These are phyloP conservation scores for Phytophthora pini DNA, from an alignment of 352 stramenopile genomes.

Conservation along the genomic window DNA sequence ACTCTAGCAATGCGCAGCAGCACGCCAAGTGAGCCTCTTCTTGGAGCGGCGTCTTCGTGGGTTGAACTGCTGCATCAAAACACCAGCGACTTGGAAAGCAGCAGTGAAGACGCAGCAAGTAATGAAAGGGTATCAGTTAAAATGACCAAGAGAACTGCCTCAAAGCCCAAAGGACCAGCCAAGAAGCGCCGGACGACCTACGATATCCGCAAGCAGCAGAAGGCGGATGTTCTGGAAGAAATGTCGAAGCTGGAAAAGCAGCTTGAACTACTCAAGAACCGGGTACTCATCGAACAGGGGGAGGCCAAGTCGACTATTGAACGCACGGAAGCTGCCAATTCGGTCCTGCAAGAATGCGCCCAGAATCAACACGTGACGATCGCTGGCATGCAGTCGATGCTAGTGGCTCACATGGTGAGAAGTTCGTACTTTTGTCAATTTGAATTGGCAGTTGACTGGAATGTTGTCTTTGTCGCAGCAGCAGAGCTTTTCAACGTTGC, in stretches of 20 bases:
- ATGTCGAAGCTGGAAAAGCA: conserved; percentile 30
- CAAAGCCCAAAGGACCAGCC: conserved; percentile 1
- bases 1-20: background rate
- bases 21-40: background rate
- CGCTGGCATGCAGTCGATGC: conserved; percentile 24
- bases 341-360: conserved; percentile 23
- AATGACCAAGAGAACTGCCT: background rate
- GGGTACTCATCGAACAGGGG: conserved; percentile 27
- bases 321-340: conserved; percentile 16
- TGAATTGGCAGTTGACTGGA: too few relatives aligned
- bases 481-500: conserved; percentile 7
- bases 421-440: background rate
- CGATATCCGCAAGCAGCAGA: conserved; percentile 46
- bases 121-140: background rate
- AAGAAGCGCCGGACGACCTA: conserved; percentile 40
- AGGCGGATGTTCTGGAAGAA: conserved; percentile 28
- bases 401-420: conserved; percentile 18
- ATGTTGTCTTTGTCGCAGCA: conserved; percentile 13
- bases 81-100: conserved; percentile 4
- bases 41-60: conserved; percentile 5
- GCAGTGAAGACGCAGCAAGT: background rate
- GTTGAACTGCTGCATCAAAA: conserved; percentile 6
- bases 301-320: conserved; percentile 21
- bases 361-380: conserved; percentile 35
- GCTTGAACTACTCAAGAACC: conserved; percentile 39